Evolutionary conservation across 1,139 yeast genomes (phyloP), one percentile per base, ranked within the genome.

Genomic region (Pichia sp.): DNA sequence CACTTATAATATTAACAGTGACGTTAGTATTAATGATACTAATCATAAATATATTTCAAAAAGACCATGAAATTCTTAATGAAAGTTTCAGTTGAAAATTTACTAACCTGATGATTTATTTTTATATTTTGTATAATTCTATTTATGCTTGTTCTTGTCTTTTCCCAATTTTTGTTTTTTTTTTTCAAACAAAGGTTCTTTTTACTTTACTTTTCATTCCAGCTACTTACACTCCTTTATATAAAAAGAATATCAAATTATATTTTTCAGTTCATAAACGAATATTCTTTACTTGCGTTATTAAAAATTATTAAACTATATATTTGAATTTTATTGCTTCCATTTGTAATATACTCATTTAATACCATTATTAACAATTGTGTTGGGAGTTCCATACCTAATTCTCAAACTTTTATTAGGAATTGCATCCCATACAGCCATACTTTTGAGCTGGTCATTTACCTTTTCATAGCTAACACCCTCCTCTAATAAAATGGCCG

Each of bases 401-500:
- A 59, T 36, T 25, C 56, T 35, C 8, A 62, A 43, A 32, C 59
- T 59, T 11, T 53, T 54, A 38, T 66, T 56, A 3, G 74, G 66
- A n/a, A 77, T 73, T 25, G 60, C 64, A 9, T 66, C 68, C 34
- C 61, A 60, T 9, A 69, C 59, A 2, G 76, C 67, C 50, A 65
- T 49, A 0, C 68, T 68, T 16, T 74, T 67, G 40, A 82, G 60
- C 39, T 56, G 67, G 15, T 59, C 56, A 54, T 69, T 71, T 4
- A 80, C 68, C 24, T 72, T 70, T 0, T 53, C 54, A 0, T 74
- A 68, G 0, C 68, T 58, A 5, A 79, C 68, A 0, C 95, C 95
- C 54, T 71, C 68, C 41, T 86, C 80, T 53, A 88, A 65, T 43
- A 79, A 63, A 34, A 79, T 74, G 0, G 90, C 92, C 2, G 74